Evolutionary conservation across 2,329 filamentous ascomycete genomes (phyloP).

Genomic region (Escovopsis weberi): DNA sequence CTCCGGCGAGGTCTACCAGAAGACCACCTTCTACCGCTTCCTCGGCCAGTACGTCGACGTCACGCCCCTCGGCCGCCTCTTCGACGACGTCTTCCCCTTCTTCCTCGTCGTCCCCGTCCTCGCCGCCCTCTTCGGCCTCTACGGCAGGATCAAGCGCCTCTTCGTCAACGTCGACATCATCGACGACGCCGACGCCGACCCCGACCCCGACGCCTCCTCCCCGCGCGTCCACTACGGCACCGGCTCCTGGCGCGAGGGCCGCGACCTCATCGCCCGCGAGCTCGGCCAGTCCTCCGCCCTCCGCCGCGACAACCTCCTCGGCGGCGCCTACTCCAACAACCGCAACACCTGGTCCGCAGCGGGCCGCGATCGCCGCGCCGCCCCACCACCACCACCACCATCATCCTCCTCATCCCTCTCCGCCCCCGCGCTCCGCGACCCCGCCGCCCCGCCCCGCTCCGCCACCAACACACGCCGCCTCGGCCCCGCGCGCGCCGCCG

Average conservation of each 20-base stretch:
- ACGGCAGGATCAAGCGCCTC: slow-evolving; percentile 64
- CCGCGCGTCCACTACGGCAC: slow-evolving; percentile 40
- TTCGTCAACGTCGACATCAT: slow-evolving; percentile 65
- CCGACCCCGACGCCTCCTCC: slow-evolving; percentile 13
- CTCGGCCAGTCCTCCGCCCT: slow-evolving; percentile 48
- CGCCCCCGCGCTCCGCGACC: slow-evolving; percentile 25
- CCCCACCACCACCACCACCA: slow-evolving; percentile 17
- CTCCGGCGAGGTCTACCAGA: slow-evolving; percentile 52
- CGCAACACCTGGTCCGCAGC: background rate
- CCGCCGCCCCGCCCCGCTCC: slow-evolving; percentile 26
- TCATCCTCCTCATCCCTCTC: slow-evolving; percentile 27
- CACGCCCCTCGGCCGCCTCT: slow-evolving; percentile 67
- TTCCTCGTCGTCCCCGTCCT: slow-evolving; percentile 75
- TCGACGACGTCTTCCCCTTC: slow-evolving; percentile 78
- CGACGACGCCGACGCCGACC: slow-evolving; percentile 52
- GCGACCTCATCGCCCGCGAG: slow-evolving; percentile 80
- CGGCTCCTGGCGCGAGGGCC: slow-evolving; percentile 81
- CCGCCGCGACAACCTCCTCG: slow-evolving; percentile 26
- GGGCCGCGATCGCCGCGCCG: slow-evolving; percentile 17
- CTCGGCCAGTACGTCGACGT: slow-evolving; percentile 72
- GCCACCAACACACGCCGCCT: slow-evolving; percentile 13
- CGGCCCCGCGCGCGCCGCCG: slow-evolving; percentile 22
- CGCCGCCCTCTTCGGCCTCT: slow-evolving; percentile 79
- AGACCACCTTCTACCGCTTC: slow-evolving; percentile 78
- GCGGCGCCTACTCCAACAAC: background rate